Evolutionary conservation across 495 filamentous ascomycete species (phyloP).

Genomic region (Barbatosphaeria neglecta): DNA sequence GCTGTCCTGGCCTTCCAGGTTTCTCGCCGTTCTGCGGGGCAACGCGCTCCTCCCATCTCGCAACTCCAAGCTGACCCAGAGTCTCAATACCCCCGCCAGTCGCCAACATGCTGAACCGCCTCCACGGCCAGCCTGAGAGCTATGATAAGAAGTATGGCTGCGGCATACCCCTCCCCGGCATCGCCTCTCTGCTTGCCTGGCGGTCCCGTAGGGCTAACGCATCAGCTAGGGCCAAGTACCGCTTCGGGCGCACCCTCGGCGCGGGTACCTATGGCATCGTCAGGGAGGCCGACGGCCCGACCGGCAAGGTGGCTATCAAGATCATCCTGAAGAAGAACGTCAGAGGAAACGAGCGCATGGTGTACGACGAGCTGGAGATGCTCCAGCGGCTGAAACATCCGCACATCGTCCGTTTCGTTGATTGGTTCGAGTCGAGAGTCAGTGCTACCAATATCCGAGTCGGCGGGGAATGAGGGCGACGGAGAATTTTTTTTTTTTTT

Average conservation of each 20-base stretch:
- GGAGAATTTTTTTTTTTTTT: not conserved
- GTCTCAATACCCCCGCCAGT: no score
- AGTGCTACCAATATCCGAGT: constrained; percentile 6
- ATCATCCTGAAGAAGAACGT: constrained; percentile 99
- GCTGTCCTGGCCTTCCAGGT: not conserved
- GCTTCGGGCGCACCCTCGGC: constrained; percentile 84
- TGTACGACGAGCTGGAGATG: constrained; percentile 92
- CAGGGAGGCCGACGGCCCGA: constrained; percentile 74
- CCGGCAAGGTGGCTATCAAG: constrained; percentile 89
- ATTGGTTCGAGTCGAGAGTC: constrained; percentile 97
- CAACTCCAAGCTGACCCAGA: constrained; percentile 1
- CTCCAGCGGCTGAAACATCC: constrained; percentile 82
- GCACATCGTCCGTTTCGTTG: constrained; percentile 94
- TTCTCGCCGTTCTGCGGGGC: not conserved
- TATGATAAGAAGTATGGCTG: constrained; percentile 90
- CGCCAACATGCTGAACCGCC: constrained; percentile 88
- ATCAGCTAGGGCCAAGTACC: constrained; percentile 60
- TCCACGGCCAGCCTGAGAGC: constrained; percentile 92
- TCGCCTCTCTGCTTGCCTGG: not conserved
- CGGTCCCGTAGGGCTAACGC: constrained; percentile 5
- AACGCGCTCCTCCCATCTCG: constrained; percentile 2
- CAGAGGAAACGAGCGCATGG: constrained; percentile 95
- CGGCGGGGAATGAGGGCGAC: no score
- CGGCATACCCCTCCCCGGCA: not conserved
- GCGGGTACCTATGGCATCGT: constrained; percentile 98